Evolutionary conservation across 2,329 filamentous ascomycete species (phyloP), one percentile per base, ranked within the genome.

Genomic region (Sporothrix brunneoviolacea): DNA sequence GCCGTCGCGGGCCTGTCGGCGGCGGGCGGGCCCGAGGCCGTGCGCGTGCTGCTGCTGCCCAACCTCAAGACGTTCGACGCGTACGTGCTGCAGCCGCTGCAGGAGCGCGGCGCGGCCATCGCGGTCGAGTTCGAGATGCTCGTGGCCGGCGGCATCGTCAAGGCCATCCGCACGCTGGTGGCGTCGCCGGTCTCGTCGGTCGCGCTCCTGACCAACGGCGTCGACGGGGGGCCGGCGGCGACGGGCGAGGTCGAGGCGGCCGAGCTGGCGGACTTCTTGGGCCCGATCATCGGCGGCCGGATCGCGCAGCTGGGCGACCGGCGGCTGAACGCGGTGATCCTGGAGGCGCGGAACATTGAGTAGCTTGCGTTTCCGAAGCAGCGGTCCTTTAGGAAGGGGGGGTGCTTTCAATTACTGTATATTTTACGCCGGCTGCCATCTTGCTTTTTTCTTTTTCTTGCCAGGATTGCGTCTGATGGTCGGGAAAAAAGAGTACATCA

Each of bases 1-100:
- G 89, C 91, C 7, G 77, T 98, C 19, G 79, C 83, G 27, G 91
- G 91, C 1, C 73, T 98, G 3, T 76, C 84, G 2, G 82, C 84
- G 2, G 84, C 94, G 21, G 89, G 90, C 22, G 90, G 78, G 0
- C 70, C 75, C 19, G 78, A 81, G 60, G 75, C 76, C 8, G 73
- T 82, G 32, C 74, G 77, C 12, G 69, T 82, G 2, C 65, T 82
- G 28, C 70, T 80, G 12, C 64, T 82, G 30, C 74, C 75, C 16
- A 79, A 79, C 58, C 67, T 82, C 39, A 75, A 75, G 58, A 68
- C 68, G 13, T 77, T 81, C 48, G 77, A 80, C 58, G 60, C 68
- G 0, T 68, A 68, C 7, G 77, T 82, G 52, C 68, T 82, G 42
- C 69, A 72, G 53, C 77, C 76, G 5, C 64, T 82, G 37, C 72